Evolutionary conservation across 2,329 filamentous ascomycete genomes (phyloP).

Genomic region (Cladosporium sp.): DNA sequence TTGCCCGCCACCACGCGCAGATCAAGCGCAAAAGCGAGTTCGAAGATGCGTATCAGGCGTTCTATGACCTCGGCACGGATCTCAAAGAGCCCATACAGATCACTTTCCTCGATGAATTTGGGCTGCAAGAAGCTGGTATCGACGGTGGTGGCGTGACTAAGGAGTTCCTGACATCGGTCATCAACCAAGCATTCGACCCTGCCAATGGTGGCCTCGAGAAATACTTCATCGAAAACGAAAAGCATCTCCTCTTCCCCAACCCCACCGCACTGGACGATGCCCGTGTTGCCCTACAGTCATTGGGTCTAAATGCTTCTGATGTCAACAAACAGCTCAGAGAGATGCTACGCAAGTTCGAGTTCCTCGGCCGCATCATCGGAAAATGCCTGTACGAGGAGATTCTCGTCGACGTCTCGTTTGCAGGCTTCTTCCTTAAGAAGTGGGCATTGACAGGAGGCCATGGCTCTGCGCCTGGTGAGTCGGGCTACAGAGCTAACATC

Average conservation of each 20-base stretch:
- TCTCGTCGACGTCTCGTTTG: slow-evolving; percentile 87
- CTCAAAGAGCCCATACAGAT: slow-evolving; percentile 96
- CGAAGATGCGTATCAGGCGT: slow-evolving; percentile 79
- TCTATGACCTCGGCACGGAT: slow-evolving; percentile 76
- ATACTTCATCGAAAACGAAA: slow-evolving; percentile 80
- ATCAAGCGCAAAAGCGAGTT: slow-evolving; percentile 80
- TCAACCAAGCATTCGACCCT: slow-evolving; percentile 75
- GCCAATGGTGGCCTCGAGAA: slow-evolving; percentile 36
- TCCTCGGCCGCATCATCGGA: slow-evolving; percentile 86
- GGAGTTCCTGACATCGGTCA: slow-evolving; percentile 89
- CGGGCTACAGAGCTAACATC: slow-evolving; percentile 82
- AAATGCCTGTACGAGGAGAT: slow-evolving; percentile 99
- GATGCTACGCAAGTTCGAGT: slow-evolving; percentile 77
- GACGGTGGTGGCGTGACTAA: slow-evolving; percentile 97
- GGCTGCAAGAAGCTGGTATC: slow-evolving; percentile 84
- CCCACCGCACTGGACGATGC: slow-evolving; percentile 55
- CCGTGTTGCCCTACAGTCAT: slow-evolving; percentile 18
- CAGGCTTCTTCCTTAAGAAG: slow-evolving; percentile 92
- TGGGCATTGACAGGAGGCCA: slow-evolving; percentile 77
- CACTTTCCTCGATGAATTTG: slow-evolving; percentile 90
- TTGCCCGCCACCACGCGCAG: slow-evolving; percentile 67
- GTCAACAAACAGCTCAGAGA: slow-evolving; percentile 11
- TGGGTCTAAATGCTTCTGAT: not conserved
- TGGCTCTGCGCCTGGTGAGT: slow-evolving; percentile 63
- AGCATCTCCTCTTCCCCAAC: slow-evolving; percentile 86